Base-by-base conservation (phyloP, 768 basidiomycete genomes). In the Tulasnella sp. region DNA sequence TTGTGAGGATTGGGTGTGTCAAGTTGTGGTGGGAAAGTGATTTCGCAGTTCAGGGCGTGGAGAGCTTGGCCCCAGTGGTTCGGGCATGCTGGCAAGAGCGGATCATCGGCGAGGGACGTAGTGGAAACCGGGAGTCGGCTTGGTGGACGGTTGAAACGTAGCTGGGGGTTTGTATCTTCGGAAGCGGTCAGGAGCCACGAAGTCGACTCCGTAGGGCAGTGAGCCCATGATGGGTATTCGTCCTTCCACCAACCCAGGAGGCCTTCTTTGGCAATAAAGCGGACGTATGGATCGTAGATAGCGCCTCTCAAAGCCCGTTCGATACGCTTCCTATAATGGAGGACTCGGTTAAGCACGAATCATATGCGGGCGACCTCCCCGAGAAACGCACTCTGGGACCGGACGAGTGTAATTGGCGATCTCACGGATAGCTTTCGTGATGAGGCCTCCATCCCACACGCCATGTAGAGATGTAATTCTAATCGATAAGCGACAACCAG, bases 181-280 rank as follows among this genome's bases (percentile, higher is more conserved):
- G 74, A 52, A 48, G 81, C 77, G 42, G 76, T 82, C 73, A 77
- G 81, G 62, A 68, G 62, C 31, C 73, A 81, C 82, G 7, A 84
- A 79, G 6, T 58, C n/a, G 62, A 62, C 31, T 74, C 73, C 0
- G 82, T 56, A 10, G 93, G 91, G 85, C 96, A 98, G 10, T 81
- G 75, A 44, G 94, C 85, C 96, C 96, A 97, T 8, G 83, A 79
- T 2, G 87, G 84, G 21, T 92, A 81, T 39, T 93, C 90, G 73
- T 88, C 85, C 19, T 87, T 84, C 92, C 93, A 96, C 83, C 90
- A 89, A 62, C 88, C 86, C 40, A 93, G 87, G 38, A 96, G 85
- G 73, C 96, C 96, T 84, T 98, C 95, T 89, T 90, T 91, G 83
- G 97, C 89, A 80, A 98, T 89, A 75, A 92, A 94, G 27, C 97